phyloP scores from a whole-genome alignment of 2,329 filamentous ascomycete species.

The Arthrobotrys iridis region DNA sequence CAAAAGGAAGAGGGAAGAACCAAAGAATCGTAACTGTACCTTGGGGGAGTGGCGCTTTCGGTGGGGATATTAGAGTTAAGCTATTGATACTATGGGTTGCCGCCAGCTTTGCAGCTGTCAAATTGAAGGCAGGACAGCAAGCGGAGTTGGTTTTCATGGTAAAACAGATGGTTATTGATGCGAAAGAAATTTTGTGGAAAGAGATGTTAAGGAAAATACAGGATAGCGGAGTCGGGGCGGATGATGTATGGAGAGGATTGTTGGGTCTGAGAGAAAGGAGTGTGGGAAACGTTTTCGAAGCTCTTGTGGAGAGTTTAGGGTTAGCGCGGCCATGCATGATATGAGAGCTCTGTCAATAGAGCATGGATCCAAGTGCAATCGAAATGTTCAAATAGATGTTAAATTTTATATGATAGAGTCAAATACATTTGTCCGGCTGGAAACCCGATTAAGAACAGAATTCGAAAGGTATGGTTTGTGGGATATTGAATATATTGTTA shows the following conservation, averaged over 20 bases:
- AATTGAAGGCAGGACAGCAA: not conserved
- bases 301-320: conserved; percentile 7
- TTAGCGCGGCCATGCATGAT: not conserved
- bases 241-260: conserved; percentile 32
- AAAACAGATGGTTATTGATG: conserved; percentile 36
- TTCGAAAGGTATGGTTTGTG: too few relatives aligned
- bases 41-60: conserved; percentile 50
- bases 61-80: conserved; percentile 43
- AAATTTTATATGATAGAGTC: too few relatives aligned
- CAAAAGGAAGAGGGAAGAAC: not conserved
- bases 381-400: too few relatives aligned
- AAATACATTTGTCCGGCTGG: too few relatives aligned
- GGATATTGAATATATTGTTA: not conserved
- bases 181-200: conserved; percentile 39
- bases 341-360: not conserved
- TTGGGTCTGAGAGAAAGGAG: not conserved
- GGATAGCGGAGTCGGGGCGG: conserved; percentile 16
- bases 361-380: too few relatives aligned
- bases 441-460: too few relatives aligned
- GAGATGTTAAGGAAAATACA: conserved; percentile 22
- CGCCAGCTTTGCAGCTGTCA: conserved; percentile 32
- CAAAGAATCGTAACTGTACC: conserved; percentile 40
- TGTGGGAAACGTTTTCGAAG: not conserved
- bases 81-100: conserved; percentile 43
- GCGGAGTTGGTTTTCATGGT: conserved; percentile 37